A percentile compares a stretch with the other conserved stretches of the same genome.
Conservation (phyloP, 306 rosid species). For the Begonia peltatifolia region DNA sequence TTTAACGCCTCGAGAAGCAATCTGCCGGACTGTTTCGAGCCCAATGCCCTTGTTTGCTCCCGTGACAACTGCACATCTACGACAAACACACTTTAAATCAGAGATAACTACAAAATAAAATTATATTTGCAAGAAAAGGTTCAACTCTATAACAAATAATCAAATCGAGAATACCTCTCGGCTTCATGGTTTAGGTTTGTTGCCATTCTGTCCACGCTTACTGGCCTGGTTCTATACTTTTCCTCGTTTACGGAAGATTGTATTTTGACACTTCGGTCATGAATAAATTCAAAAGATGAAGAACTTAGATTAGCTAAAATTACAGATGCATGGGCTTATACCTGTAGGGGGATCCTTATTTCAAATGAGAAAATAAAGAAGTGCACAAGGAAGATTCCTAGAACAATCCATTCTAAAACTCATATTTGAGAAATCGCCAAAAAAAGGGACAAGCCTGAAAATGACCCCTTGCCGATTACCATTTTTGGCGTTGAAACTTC, state of each 20-base stretch:
- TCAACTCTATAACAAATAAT: background rate
- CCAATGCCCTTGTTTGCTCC: constrained; percentile 53
- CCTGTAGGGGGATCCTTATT: no score
- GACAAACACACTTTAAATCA: background rate
- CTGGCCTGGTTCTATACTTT: background rate
- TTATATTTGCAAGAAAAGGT: no score
- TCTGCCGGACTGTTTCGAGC: constrained; percentile 28
- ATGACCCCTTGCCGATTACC: no score
- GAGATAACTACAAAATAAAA: background rate
- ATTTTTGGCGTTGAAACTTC: no score
- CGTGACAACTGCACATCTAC: constrained; percentile 34
- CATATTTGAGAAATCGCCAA: no score
- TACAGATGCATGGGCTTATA: no score
- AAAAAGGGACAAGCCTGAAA: no score
- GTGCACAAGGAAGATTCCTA: no score
- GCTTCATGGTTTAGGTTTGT: constrained; percentile 5
- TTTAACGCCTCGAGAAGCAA: constrained; percentile 20
- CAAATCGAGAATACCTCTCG: constrained; percentile 9
- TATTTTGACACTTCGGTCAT: background rate
- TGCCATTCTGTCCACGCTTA: constrained; percentile 9
- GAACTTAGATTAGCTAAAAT: no score
- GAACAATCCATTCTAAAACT: no score
- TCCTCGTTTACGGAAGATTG: background rate
- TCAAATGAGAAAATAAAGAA: no score
- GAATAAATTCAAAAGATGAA: no score